Conservation (phyloP, 257 asterid genomes). For the Nicotiana otophora region DNA sequence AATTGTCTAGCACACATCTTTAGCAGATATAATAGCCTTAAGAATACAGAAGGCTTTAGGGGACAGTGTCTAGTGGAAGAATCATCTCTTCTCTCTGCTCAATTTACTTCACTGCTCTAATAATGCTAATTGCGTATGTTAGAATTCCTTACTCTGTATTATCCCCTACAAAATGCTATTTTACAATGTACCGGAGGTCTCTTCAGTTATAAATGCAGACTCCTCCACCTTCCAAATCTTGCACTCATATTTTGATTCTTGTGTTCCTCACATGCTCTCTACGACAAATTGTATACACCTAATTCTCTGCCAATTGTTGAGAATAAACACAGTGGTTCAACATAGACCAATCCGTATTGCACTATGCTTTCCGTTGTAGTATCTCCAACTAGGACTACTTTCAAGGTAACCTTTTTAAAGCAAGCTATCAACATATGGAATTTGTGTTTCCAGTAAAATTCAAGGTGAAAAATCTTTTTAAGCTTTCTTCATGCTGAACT, state of each 20-base stretch:
- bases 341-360: background rate
- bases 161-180: background rate
- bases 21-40: background rate
- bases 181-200: background rate
- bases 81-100: background rate
- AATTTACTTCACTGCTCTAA: background rate
- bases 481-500: background rate
- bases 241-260: background rate
- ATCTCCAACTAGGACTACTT: too few species aligned
- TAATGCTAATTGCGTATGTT: background rate
- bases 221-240: background rate
- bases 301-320: background rate
- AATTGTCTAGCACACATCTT: background rate
- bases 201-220: background rate
- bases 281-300: background rate
- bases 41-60: background rate
- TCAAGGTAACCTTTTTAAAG: too few species aligned
- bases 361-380: background rate
- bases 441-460: too few species aligned
- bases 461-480: background rate
- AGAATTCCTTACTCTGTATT: background rate
- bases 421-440: too few species aligned
- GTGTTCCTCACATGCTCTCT: background rate
- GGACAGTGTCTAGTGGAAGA: background rate
- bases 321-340: background rate